Evolutionary conservation across 2,329 filamentous ascomycete species (phyloP), one percentile per base, ranked within the genome.

Genomic region (Paecilomyces formosus): DNA sequence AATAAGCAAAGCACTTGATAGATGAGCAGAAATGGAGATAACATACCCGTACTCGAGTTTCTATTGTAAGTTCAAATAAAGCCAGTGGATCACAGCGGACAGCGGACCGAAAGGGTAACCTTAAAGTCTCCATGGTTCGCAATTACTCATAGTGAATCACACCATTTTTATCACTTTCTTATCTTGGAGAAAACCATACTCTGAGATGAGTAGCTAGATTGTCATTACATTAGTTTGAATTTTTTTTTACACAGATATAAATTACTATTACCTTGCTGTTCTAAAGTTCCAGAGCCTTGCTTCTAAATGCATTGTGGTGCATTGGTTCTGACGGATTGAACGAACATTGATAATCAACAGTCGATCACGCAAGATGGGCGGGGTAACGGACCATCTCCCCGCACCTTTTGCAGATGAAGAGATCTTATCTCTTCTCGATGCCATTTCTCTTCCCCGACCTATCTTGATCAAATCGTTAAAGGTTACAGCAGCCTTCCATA

Each of bases 401-500:
- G 54, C n/a, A 30, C 26, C 57, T 2, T 26, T 60, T n/a, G 45
- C 33, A n/a, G 31, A 49, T 8, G 51, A 55, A 28, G 39, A 33
- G 13, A 57, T 60, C 30, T 49, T 53, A 5, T 9, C 24, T 26
- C 26, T 57, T n/a, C 35, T 58, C 11, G 31, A 56, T 56, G 13
- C 35, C 6, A 21, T 60, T 28, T 33, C 39, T 26, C 57, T 59
- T 21, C 53, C 33, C 9, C 49, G 11, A 12, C 57, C 57, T 7
- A 45, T 24, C 28, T 24, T 45, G 18, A 60, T 60, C 45, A 33
- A 54, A 15, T 54, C 57, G 4, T 51, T 60, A n/a, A 51, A 59
- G 24, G 54, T 54, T 13, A 54, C 49, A 21, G 57, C 59, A 2
- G 57, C 59, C 11, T 59, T 58, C n/a, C 57, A 60, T 33, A 53